These are phyloP conservation scores for Thermomucor indicae-seudaticae DNA, from an alignment of 371 early-diverging fungal species.

Conservation along the genomic window DNA sequence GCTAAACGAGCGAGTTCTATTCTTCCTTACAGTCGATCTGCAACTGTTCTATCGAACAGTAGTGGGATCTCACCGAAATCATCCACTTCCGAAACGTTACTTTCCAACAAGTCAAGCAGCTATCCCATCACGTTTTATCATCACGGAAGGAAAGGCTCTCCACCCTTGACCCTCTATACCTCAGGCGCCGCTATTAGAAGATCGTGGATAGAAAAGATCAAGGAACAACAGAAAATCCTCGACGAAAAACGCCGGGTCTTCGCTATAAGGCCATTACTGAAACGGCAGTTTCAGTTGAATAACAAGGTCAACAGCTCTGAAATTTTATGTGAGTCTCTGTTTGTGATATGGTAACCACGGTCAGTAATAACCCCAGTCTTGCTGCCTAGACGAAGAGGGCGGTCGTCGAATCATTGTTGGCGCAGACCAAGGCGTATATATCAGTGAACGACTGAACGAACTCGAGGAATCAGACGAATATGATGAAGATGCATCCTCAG, in stretches of 20 bases:
- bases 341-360: neutral
- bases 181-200: constrained; percentile 67
- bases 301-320: constrained; percentile 16
- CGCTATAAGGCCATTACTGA: constrained; percentile 34
- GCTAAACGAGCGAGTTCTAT: constrained; percentile 30
- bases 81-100: constrained; percentile 35
- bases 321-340: constrained; percentile 5
- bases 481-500: neutral
- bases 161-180: constrained; percentile 67
- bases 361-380: neutral
- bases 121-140: constrained; percentile 70
- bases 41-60: constrained; percentile 25
- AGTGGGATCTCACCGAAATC: constrained; percentile 7
- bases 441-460: constrained; percentile 1
- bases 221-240: constrained; percentile 47
- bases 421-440: constrained; percentile 35
- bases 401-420: constrained; percentile 19
- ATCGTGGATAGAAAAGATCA: constrained; percentile 80
- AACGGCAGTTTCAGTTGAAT: constrained; percentile 7
- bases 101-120: constrained; percentile 68
- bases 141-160: constrained; percentile 66
- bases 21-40: constrained; percentile 29
- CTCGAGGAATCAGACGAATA: neutral
- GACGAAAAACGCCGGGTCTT: constrained; percentile 31
- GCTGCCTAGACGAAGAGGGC: neutral